These are phyloP conservation scores for Colletotrichum sp. DNA, from an alignment of 2,329 filamentous ascomycete genomes.

Conservation along the genomic window DNA sequence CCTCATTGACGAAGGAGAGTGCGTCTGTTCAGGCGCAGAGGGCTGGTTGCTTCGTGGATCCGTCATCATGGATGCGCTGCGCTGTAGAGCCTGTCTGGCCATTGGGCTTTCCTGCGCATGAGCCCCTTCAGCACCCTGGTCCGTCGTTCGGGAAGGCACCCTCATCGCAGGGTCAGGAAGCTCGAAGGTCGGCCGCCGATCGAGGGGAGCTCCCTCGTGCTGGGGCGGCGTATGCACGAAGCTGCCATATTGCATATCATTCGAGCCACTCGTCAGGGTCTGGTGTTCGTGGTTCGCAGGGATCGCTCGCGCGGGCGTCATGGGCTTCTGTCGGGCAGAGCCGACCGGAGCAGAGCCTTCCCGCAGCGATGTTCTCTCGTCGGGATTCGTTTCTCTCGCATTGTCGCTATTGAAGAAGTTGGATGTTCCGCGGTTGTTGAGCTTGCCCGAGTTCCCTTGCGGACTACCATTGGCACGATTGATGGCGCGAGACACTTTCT, in stretches of 20 bases:
- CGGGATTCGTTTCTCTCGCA: constrained; percentile 14
- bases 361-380: constrained; percentile 25
- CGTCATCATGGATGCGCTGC: constrained; percentile 37
- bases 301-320: constrained; percentile 25
- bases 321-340: constrained; percentile 19
- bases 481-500: constrained; percentile 77
- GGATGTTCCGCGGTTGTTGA: not conserved
- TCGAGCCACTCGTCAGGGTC: constrained; percentile 42
- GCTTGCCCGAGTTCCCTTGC: not conserved
- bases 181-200: constrained; percentile 42
- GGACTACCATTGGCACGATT: constrained; percentile 49
- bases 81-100: constrained; percentile 33
- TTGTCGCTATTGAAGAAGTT: not conserved
- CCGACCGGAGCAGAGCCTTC: constrained; percentile 30
- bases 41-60: not conserved
- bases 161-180: constrained; percentile 60
- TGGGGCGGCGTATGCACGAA: constrained; percentile 49
- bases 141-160: constrained; percentile 36
- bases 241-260: constrained; percentile 57
- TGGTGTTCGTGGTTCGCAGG: constrained; percentile 39
- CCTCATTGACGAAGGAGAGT: not conserved
- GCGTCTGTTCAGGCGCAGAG: not conserved
- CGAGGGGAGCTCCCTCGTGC: constrained; percentile 27
- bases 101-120: constrained; percentile 20
- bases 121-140: constrained; percentile 19